Percentiles rank a stretch among this genome's conserved stretches.
phyloP scores from a whole-genome alignment of 345 rosid genomes.

The Acer negundo region DNA sequence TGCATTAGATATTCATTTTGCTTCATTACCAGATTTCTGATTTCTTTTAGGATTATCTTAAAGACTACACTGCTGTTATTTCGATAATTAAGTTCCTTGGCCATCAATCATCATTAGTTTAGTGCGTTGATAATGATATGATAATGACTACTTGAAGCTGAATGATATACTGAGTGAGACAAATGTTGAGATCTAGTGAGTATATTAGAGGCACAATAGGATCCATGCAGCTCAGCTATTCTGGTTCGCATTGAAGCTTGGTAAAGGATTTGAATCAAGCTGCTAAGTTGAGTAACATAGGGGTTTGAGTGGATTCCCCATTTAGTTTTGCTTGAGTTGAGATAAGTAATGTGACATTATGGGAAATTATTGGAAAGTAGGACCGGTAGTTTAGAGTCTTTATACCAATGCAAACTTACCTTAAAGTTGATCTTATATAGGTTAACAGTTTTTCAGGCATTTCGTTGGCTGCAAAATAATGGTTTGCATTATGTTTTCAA shows the following conservation, averaged over 20 bases:
- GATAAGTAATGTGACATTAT: background rate
- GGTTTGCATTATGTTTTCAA: background rate
- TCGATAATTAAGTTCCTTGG: background rate
- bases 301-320: background rate
- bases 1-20: background rate
- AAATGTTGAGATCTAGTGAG: conserved; percentile 7
- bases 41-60: background rate
- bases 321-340: conserved; percentile 6
- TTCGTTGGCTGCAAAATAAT: conserved; percentile 1
- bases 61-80: background rate
- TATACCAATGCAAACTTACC: background rate
- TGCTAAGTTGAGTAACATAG: background rate
- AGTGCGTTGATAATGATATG: conserved; percentile 8
- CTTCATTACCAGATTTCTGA: background rate
- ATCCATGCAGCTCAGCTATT: background rate
- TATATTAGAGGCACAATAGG: background rate
- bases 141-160: conserved; percentile 6
- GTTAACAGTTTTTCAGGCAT: background rate
- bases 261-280: background rate
- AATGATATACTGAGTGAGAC: background rate
- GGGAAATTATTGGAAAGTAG: background rate
- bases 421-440: background rate
- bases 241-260: background rate
- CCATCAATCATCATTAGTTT: background rate
- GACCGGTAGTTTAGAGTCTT: too few species aligned